A percentile compares a stretch with the other conserved stretches of the same genome.
Evolutionary conservation across 495 filamentous ascomycete genomes (phyloP).

Genomic region (Penicillium roqueforti): DNA sequence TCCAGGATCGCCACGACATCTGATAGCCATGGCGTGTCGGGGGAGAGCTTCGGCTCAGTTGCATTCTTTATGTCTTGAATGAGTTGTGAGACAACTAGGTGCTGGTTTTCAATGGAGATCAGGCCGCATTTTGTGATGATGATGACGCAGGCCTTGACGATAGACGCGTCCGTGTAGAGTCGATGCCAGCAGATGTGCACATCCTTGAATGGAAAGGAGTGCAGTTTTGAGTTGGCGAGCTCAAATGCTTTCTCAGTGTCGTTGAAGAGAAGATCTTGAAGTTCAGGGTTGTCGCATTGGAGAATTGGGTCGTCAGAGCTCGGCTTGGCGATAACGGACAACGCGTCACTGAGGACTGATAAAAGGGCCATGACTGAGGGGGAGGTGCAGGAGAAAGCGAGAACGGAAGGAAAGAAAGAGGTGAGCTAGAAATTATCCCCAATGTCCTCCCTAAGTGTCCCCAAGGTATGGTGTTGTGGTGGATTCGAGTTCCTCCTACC

Average conservation of each 20-base stretch:
- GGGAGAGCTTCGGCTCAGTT: slow-evolving; percentile 3
- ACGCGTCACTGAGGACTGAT: slow-evolving; percentile 17
- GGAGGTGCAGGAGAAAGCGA: not conserved
- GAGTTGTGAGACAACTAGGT: slow-evolving; percentile 10
- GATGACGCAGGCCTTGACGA: slow-evolving; percentile 54
- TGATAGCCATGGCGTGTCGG: slow-evolving; percentile 29
- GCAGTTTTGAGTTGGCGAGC: slow-evolving; percentile 58
- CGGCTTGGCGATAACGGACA: slow-evolving; percentile 31
- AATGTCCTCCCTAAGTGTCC: no score
- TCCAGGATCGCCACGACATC: slow-evolving; percentile 65
- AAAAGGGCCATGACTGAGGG: slow-evolving; percentile 17
- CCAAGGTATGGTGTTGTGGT: not conserved
- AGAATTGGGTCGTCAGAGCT: slow-evolving; percentile 40
- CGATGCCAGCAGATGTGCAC: slow-evolving; percentile 72
- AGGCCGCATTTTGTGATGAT: slow-evolving; percentile 28
- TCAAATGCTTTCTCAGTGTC: slow-evolving; percentile 36
- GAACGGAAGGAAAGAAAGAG: not conserved
- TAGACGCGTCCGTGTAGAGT: slow-evolving; percentile 72
- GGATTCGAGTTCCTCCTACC: not conserved
- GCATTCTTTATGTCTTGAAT: slow-evolving; percentile 13
- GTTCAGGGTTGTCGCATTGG: slow-evolving; percentile 27
- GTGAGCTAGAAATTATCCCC: no score
- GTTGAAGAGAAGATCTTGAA: slow-evolving; percentile 27
- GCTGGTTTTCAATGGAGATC: slow-evolving; percentile 2
- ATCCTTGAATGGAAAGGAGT: slow-evolving; percentile 69